A percentile compares a stretch with the other conserved stretches of the same genome.
Evolutionary conservation across 352 stramenopile species (phyloP).

Genomic region (Phytophthora palmivora): DNA sequence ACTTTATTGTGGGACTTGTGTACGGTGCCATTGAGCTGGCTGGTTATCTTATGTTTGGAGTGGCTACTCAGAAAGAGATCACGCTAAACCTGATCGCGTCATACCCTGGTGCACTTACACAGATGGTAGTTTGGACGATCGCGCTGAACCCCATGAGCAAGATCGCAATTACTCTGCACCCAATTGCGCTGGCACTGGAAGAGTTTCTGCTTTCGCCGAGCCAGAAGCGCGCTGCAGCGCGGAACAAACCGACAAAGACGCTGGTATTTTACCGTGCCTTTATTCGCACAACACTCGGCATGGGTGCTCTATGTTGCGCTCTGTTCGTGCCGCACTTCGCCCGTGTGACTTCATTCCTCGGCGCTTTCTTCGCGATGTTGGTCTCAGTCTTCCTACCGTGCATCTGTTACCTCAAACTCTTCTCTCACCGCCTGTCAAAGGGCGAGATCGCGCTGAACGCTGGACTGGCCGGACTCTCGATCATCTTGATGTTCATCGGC

Average conservation of each 20-base stretch:
- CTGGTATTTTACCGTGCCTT: constrained; percentile 66
- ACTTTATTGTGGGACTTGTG: constrained; percentile 72
- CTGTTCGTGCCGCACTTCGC: constrained; percentile 87
- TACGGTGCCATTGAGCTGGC: constrained; percentile 80
- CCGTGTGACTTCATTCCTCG: constrained; percentile 84
- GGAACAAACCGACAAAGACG: constrained; percentile 34
- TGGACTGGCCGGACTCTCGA: constrained; percentile 59
- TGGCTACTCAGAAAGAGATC: constrained; percentile 85
- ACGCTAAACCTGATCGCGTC: constrained; percentile 82
- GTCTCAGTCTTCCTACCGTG: constrained; percentile 86
- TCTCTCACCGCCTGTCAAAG: constrained; percentile 51
- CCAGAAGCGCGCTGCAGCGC: constrained; percentile 39
- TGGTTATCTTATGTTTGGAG: constrained; percentile 88
- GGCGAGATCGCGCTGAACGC: constrained; percentile 65
- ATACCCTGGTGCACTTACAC: constrained; percentile 66
- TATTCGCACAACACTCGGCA: constrained; percentile 67
- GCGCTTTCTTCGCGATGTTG: constrained; percentile 88
- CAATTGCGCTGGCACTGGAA: constrained; percentile 77
- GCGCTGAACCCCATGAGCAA: constrained; percentile 91
- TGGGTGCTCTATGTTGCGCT: constrained; percentile 62
- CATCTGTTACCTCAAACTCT: constrained; percentile 89
- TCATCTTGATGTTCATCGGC: constrained; percentile 77
- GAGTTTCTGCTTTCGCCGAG: constrained; percentile 69
- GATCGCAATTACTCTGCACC: constrained; percentile 87
- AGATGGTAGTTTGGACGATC: constrained; percentile 82